Percentiles rank a stretch among this genome's conserved stretches.
phyloP scores from a whole-genome alignment of 495 filamentous ascomycete genomes.

The Hypomontagnella monticulosa region DNA sequence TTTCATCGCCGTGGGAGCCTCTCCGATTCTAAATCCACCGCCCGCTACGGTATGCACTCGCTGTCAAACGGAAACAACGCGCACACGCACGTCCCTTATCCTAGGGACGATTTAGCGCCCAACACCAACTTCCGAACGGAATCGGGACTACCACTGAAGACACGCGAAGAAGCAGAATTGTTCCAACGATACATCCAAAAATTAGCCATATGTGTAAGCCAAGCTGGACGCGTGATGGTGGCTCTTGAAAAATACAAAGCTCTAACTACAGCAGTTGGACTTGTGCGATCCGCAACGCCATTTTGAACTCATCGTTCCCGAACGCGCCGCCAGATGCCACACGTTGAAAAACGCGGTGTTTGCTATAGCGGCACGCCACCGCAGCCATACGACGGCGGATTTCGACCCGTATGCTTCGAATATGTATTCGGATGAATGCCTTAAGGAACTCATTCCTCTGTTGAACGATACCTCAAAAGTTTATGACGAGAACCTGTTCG shows the following conservation, averaged over 20 bases:
- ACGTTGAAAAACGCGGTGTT: slow-evolving; percentile 68
- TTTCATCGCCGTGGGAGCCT: slow-evolving; percentile 1
- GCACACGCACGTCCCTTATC: slow-evolving; percentile 13
- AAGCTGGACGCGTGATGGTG: neutral
- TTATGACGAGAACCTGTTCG: slow-evolving; percentile 67
- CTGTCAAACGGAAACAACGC: neutral
- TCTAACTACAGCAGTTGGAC: slow-evolving; percentile 58
- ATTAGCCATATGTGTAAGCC: slow-evolving; percentile 59
- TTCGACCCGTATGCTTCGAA: slow-evolving; percentile 59
- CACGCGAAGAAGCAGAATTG: slow-evolving; percentile 52
- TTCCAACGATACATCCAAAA: slow-evolving; percentile 60
- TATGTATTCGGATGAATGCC: slow-evolving; percentile 61
- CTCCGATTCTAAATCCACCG: neutral
- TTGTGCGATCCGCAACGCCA: slow-evolving; percentile 64
- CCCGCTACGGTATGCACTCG: slow-evolving; percentile 2
- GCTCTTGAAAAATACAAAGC: neutral
- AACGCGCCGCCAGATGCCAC: slow-evolving; percentile 58
- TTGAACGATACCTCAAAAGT: slow-evolving; percentile 62
- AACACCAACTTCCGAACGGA: slow-evolving; percentile 10
- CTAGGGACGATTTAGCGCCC: neutral
- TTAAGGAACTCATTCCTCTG: slow-evolving; percentile 60
- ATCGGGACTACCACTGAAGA: slow-evolving; percentile 49
- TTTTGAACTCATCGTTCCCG: slow-evolving; percentile 64
- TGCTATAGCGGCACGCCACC: slow-evolving; percentile 65
- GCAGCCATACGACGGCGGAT: slow-evolving; percentile 56